Evolutionary conservation across 306 rosid genomes (phyloP), one percentile per base, ranked within the genome.

Genomic region (Crotalaria pallida): DNA sequence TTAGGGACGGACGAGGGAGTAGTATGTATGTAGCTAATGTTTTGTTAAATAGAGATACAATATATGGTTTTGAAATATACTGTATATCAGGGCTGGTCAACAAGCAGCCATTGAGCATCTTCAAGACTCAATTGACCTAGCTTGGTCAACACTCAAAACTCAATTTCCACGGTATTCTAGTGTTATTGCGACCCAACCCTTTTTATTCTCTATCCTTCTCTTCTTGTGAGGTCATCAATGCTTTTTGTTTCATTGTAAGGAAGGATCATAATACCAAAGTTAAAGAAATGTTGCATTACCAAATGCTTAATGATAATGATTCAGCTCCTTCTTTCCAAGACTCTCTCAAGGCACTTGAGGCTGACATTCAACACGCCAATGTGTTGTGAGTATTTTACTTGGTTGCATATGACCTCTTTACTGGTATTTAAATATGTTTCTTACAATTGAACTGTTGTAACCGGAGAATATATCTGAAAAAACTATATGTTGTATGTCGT

Each of bases 361-460:
- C 86, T 78, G 97, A 91, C 74, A 81, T 91, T 52, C 85, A 87
- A 27, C 91, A 86, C 71, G 97, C 97, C 58, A 91, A 91, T 80
- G 51, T 79, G 75, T 33, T 6, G 38, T 6, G 38, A 33, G 38
- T 33, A 33, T 33, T 33, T 33, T 33, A 6, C 38, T 33, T 33
- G 7, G 38, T 33, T 33, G 38, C 27, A 15, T 4, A 34, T 13
- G 13, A 48, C 36, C 21, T 49, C 34, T 27, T 22, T 43, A 6
- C 11, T 12, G 69, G 43, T 41, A 36, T 36, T 36, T 36, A 36
- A 9, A 10, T 9, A 9, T 36, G 43, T 10, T 36, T 36, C 43
- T 36, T 36, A 36, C 43, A 7, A 36, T 8, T 10, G 43, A 10
- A 40, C n/a, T 40, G 4, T 27, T 27, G 31, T 27, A n/a, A n/a